Base-by-base conservation (phyloP, 2,329 filamentous ascomycete genomes). In the Colletotrichum sansevieriae region DNA sequence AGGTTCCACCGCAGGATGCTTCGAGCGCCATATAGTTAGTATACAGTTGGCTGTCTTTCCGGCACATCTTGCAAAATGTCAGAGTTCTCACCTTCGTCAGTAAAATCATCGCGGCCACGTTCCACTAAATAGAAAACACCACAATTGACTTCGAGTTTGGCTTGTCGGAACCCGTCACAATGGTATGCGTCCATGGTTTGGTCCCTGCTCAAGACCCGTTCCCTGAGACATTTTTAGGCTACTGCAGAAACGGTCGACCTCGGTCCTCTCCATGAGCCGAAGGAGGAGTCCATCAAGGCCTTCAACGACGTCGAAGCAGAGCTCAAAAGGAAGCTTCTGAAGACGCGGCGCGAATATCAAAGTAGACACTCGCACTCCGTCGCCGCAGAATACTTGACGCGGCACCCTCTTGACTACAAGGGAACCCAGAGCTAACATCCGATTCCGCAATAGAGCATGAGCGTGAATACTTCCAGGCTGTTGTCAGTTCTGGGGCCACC, bases 241-340 rank as follows among this genome's bases (percentile, higher is more conserved):
- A 85, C 83, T 64, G 80, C 81, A 56, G 84, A 87, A n/a, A 88
- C 85, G 9, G 83, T 85, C 57, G 77, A 85, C 22, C 77, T 88
- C 43, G 82, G 84, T 58, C 75, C 79, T 39, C 75, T 81, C 52
- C 86, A 88, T 70, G 75, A 78, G 47, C 83, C 84, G 61, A 85
- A 82, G 74, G 81, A 84, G 66, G 85, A 87, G 60, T 82, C 85
- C 9, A 79, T 87, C 73, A 79, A 79, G 63, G 82, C 81, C 33
- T 88, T 87, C 76, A 74, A 79, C 46, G 79, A 85, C 60, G 77
- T 88, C 62, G 78, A 85, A 70, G 76, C 77, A 9, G 84, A 87
- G n/a, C 77, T 88, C 46, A 87, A 86, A 79, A 82, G 81, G 72
- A 75, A 78, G 63, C 81, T 88, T 49, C 78, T 86, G 39, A 84